phyloP scores from a whole-genome alignment of 2,329 filamentous ascomycete species.

The Elsinoe australis region DNA sequence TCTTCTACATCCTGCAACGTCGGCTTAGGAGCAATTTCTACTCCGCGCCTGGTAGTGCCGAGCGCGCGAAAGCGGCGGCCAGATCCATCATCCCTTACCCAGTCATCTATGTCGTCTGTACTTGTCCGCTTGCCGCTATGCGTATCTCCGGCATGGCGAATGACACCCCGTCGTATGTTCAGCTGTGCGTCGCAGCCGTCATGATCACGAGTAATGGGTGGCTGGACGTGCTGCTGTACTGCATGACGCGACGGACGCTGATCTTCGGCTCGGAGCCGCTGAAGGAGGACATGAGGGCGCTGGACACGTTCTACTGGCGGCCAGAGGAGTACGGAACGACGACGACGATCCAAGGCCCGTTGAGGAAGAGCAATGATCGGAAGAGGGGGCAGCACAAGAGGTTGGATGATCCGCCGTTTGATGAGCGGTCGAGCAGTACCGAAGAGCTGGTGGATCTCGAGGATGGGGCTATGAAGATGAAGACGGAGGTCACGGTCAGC shows the following conservation, averaged over 20 bases:
- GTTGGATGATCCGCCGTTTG: neutral
- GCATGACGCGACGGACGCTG: slow-evolving; percentile 47
- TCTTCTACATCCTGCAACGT: slow-evolving; percentile 35
- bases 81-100: slow-evolving; percentile 59
- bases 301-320: slow-evolving; percentile 24
- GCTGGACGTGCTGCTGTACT: slow-evolving; percentile 51
- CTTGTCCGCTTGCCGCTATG: slow-evolving; percentile 55
- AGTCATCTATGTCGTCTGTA: slow-evolving; percentile 59
- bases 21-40: slow-evolving; percentile 33
- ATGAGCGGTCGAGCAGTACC: slow-evolving; percentile 11
- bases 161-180: slow-evolving; percentile 29
- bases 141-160: slow-evolving; percentile 55
- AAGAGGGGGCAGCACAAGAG: neutral
- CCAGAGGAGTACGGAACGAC: slow-evolving; percentile 24
- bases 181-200: slow-evolving; percentile 45
- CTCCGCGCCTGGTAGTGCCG: slow-evolving; percentile 29
- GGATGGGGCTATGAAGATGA: slow-evolving; percentile 14
- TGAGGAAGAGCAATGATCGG: neutral
- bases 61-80: slow-evolving; percentile 34
- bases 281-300: slow-evolving; percentile 24
- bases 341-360: slow-evolving; percentile 22
- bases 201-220: slow-evolving; percentile 52
- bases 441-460: slow-evolving; percentile 16
- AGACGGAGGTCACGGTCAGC: slow-evolving; percentile 13
- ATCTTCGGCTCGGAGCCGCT: slow-evolving; percentile 44